Base-by-base conservation (phyloP, 805 yeast genomes). In the Saturnispora dispora region DNA sequence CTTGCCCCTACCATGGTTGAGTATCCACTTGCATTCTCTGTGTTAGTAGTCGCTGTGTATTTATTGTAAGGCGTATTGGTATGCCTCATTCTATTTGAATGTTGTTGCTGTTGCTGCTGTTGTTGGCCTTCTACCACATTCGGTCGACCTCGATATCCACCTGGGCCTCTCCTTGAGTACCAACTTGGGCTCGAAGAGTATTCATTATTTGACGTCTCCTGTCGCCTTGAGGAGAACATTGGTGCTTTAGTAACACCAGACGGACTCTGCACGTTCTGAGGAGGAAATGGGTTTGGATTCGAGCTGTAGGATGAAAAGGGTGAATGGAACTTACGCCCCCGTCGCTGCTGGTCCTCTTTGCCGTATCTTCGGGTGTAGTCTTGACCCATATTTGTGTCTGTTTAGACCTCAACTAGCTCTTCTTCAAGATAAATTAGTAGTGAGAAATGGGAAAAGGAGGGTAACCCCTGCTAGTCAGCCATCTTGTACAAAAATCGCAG, bases 271-370 rank as follows among this genome's bases (percentile, higher is more conserved):
- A 27, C 39, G 45, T 64, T 55, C 47, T 63, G 53, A n/a, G 68
- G 61, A 3, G 68, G 62, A 40, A 65, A 64, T 2, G 69, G 68
- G 47, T 64, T 65, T 3, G 56, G 52, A 20, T 53, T 50, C 4
- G 53, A 55, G 13, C 54, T 45, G 45, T 54, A 51, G 39, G 59
- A 52, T 17, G 54, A 41, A 37, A 46, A 42, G 17, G 57, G 51
- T n/a, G 58, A 51, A 32, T 53, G 54, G 43, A 53, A 62, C 48
- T 60, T 63, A 36, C 62, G 52, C 33, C 53, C 54, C 53, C 64
- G 56, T 48, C 58, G 62, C 7, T 47, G 47, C 5, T 50, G 28
- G 17, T 59, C 65, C 27, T 62, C 68, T 52, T 59, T 61, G 39
- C 56, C 58, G 45, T 55, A 58, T 36, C 63, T 57, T 30, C 58